Base-by-base conservation (phyloP, 805 yeast species). In the Clavispora santaluciae region DNA sequence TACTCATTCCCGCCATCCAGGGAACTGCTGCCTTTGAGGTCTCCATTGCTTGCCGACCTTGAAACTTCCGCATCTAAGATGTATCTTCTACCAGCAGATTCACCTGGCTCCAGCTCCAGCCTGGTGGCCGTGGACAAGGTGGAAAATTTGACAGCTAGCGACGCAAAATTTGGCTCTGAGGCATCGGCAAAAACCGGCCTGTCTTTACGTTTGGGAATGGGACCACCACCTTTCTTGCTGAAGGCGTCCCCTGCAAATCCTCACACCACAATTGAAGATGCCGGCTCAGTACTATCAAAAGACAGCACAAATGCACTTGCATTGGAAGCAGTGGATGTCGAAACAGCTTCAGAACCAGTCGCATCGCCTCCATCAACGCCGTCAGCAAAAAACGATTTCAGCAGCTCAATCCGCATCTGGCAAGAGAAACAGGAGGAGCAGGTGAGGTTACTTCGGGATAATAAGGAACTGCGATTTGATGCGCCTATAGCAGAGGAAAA, bases 201-300 rank as follows among this genome's bases (percentile, higher is more conserved):
- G 36, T 20, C 36, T 17, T 17, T 22, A 7, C 2, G 21, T 11
- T 21, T 33, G 25, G 36, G 36, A 4, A 21, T 22, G 36, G 22
- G 12, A 3, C 18, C 36, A 11, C 57, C 70, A 8, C 63, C 70
- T 15, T 64, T 64, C 35, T 35, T 58, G 28, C 56, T 58, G 22
- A 72, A 72, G 45, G 61, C 77, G 3, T 54, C 67, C 1, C 81
- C 81, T 0, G 79, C 79, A 1, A 60, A 68, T 45, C 81, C 81
- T 0, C 68, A 63, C 35, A 76, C 79, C 0, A 76, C 81, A 0
- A 67, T 54, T 36, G 66, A 73, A 23, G 79, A 76, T 49, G 80
- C 76, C 15, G 72, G 60, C 33, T 66, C 74, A 56, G 42, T 57
- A 15, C 48, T 55, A 10, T 53, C 60, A n/a, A 54, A 45, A 35